Conservation (phyloP, 2,329 filamentous ascomycete genomes). For the Fusarium caatingaense region DNA sequence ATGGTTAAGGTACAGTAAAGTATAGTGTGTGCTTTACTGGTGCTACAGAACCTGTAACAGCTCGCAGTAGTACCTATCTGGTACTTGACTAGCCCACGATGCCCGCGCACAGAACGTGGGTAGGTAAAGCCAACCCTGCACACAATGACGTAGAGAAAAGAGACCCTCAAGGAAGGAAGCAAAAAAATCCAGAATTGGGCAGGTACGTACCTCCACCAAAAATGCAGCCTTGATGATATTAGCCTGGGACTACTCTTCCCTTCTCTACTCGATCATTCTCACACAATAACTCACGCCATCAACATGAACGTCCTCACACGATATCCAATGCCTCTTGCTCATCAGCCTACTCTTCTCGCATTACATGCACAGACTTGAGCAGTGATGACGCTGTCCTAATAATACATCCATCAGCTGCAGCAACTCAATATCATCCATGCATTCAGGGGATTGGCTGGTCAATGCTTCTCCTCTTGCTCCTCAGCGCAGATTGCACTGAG, state of each 20-base stretch:
- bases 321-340: background rate
- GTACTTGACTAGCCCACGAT: conserved; percentile 29
- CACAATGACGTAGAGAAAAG: conserved; percentile 45
- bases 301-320: background rate
- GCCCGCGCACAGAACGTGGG: conserved; percentile 27
- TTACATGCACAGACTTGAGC: conserved; percentile 17
- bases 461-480: conserved; percentile 32
- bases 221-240: conserved; percentile 11
- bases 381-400: conserved; percentile 22
- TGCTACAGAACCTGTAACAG: background rate
- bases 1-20: conserved; percentile 17
- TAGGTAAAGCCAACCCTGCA: conserved; percentile 34
- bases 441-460: conserved; percentile 40
- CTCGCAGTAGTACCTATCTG: conserved; percentile 7
- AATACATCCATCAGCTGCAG: conserved; percentile 21
- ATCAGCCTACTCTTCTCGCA: background rate
- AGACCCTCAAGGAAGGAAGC: conserved; percentile 29
- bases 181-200: conserved; percentile 20
- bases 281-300: conserved; percentile 1
- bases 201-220: conserved; percentile 24
- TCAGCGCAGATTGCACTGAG: conserved; percentile 37
- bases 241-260: conserved; percentile 6
- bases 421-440: conserved; percentile 35
- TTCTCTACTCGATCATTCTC: background rate
- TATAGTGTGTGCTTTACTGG: conserved; percentile 4